phyloP scores from a whole-genome alignment of 2,329 filamentous ascomycete genomes.

The Lecanicillium sp. region DNA sequence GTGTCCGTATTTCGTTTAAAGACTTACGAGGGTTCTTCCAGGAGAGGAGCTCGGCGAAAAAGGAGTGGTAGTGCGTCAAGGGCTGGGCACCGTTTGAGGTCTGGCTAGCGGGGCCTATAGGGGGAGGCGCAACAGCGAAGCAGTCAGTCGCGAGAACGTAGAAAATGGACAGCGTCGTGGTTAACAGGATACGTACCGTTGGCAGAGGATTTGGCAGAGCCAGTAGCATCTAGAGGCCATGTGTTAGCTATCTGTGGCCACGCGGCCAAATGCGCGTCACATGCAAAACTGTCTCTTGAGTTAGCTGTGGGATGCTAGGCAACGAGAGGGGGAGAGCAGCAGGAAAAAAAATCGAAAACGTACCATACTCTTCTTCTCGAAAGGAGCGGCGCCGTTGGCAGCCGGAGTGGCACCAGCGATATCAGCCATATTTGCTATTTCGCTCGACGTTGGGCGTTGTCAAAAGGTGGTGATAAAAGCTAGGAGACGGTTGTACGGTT shows the following conservation, averaged over 20 bases:
- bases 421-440: slow-evolving; percentile 33
- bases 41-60: slow-evolving; percentile 63
- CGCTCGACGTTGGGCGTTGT: too few species aligned
- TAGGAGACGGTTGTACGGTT: too few species aligned
- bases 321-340: background rate
- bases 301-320: slow-evolving; percentile 13
- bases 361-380: slow-evolving; percentile 49
- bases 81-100: slow-evolving; percentile 35
- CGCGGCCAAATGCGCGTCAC: slow-evolving; percentile 13
- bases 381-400: slow-evolving; percentile 41
- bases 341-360: slow-evolving; percentile 22
- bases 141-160: slow-evolving; percentile 1
- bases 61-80: slow-evolving; percentile 64
- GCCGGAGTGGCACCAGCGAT: slow-evolving; percentile 31
- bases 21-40: slow-evolving; percentile 62
- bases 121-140: slow-evolving; percentile 4
- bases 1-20: background rate
- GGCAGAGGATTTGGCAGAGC: slow-evolving; percentile 3
- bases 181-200: slow-evolving; percentile 29
- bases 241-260: slow-evolving; percentile 12
- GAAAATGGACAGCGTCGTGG: background rate
- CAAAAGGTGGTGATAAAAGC: too few species aligned
- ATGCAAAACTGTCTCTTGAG: slow-evolving; percentile 14
- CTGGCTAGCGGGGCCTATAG: slow-evolving; percentile 9
- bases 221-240: slow-evolving; percentile 11